Percentiles rank a stretch among this genome's conserved stretches.
Conservation (phyloP, 768 basidiomycete genomes). For the Coprinellus aureogranulatus region DNA sequence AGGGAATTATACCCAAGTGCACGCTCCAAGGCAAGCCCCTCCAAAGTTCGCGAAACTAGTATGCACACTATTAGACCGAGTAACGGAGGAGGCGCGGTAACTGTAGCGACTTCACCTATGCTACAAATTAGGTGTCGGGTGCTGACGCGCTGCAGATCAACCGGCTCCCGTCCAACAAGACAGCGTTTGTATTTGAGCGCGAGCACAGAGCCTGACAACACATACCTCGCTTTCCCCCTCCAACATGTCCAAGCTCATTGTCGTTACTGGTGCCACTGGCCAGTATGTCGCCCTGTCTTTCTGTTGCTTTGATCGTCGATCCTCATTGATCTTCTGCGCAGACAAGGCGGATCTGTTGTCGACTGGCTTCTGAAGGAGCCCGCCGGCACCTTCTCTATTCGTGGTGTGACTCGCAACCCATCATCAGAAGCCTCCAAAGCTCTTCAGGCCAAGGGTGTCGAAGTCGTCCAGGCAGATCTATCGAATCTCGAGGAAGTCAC, state of each 20-base stretch:
- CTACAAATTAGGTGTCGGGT: no score
- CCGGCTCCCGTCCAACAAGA: neutral
- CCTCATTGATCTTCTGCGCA: neutral
- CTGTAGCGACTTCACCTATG: no score
- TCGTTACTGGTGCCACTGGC: constrained; percentile 16
- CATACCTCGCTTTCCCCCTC: neutral
- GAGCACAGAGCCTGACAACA: neutral
- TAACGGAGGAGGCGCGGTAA: no score
- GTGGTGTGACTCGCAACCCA: constrained; percentile 12
- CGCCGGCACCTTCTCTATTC: constrained; percentile 10
- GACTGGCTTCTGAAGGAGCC: constrained; percentile 17
- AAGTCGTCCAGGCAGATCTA: constrained; percentile 15
- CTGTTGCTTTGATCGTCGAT: neutral
- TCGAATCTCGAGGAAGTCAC: constrained; percentile 13
- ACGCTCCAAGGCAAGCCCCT: no score
- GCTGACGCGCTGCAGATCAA: no score
- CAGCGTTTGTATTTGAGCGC: neutral
- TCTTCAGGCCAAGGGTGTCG: constrained; percentile 13
- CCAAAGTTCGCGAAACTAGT: no score
- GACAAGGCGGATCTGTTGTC: constrained; percentile 18
- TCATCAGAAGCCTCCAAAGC: constrained; percentile 6
- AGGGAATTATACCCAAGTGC: no score
- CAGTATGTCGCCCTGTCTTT: constrained; percentile 14
- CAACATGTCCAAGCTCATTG: constrained; percentile 13
- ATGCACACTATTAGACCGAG: no score